phyloP scores from a whole-genome alignment of 441 rosid species.

The Macaranga tanarius region DNA sequence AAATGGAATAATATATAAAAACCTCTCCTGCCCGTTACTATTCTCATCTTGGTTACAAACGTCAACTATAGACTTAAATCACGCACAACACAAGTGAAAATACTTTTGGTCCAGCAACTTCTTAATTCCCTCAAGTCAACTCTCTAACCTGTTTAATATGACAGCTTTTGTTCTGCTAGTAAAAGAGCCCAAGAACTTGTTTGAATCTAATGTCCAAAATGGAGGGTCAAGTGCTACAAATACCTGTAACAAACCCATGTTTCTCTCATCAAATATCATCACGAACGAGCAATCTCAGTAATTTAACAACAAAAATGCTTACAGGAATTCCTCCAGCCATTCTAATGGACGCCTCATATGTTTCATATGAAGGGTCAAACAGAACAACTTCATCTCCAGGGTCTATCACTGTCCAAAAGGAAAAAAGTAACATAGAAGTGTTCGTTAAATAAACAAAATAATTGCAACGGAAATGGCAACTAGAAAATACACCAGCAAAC shows the following conservation, averaged over 20 bases:
- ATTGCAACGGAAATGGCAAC: neutral
- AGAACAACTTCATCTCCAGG: slow-evolving; percentile 61
- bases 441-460: neutral
- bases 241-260: slow-evolving; percentile 37
- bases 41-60: too few relatives aligned
- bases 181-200: slow-evolving; percentile 46
- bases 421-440: neutral
- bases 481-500: slow-evolving; percentile 44
- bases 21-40: too few relatives aligned
- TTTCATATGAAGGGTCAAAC: slow-evolving; percentile 58
- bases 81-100: too few relatives aligned
- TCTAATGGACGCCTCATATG: slow-evolving; percentile 49
- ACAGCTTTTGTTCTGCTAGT: slow-evolving; percentile 49
- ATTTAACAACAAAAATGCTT: slow-evolving; percentile 16
- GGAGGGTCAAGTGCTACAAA: slow-evolving; percentile 60
- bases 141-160: slow-evolving; percentile 51
- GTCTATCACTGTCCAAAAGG: slow-evolving; percentile 40
- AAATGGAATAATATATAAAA: too few relatives aligned
- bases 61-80: too few relatives aligned
- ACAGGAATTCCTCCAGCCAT: slow-evolving; percentile 64
- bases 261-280: neutral
- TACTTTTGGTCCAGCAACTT: too few relatives aligned
- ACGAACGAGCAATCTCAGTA: neutral
- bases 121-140: neutral
- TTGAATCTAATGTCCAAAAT: slow-evolving; percentile 45